Conservation (phyloP, 345 rosid genomes). For the Crucihimalaya himalaica region DNA sequence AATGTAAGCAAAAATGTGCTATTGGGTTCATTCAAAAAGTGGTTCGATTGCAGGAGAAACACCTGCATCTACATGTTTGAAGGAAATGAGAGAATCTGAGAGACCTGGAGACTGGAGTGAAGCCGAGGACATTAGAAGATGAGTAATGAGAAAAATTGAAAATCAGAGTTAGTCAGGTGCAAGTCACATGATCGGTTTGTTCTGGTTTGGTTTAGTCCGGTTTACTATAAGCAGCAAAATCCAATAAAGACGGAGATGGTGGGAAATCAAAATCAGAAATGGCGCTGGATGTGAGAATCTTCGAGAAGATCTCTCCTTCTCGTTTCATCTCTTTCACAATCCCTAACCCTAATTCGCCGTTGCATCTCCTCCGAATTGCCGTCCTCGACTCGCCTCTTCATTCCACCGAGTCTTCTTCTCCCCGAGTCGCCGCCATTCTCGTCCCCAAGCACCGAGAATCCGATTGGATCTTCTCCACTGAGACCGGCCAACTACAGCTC, state of each 20-base stretch:
- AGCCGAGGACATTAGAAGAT: constrained; percentile 5
- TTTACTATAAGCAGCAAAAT: constrained; percentile 1
- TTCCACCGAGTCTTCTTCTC: constrained; percentile 23
- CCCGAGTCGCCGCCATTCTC: constrained; percentile 63
- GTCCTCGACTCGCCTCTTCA: constrained; percentile 74
- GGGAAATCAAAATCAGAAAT: constrained; percentile 34
- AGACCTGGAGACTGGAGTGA: background rate
- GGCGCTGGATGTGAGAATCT: constrained; percentile 57
- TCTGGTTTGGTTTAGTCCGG: constrained; percentile 24
- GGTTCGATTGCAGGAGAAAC: background rate
- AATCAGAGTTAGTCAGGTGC: background rate
- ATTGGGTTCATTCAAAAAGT: background rate
- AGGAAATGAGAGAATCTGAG: background rate
- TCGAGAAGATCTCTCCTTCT: constrained; percentile 57
- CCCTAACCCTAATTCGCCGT: constrained; percentile 37
- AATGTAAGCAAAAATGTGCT: background rate
- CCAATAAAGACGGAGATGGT: background rate
- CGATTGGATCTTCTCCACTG: constrained; percentile 91
- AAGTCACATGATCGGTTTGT: constrained; percentile 21
- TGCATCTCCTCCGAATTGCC: constrained; percentile 57
- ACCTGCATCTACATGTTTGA: background rate
- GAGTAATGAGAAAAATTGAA: background rate
- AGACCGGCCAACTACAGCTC: constrained; percentile 83
- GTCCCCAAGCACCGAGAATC: constrained; percentile 71
- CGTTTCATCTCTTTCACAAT: constrained; percentile 77